Conservation (phyloP, 164 flowering plant species). For the Nymphaea thermarum region DNA sequence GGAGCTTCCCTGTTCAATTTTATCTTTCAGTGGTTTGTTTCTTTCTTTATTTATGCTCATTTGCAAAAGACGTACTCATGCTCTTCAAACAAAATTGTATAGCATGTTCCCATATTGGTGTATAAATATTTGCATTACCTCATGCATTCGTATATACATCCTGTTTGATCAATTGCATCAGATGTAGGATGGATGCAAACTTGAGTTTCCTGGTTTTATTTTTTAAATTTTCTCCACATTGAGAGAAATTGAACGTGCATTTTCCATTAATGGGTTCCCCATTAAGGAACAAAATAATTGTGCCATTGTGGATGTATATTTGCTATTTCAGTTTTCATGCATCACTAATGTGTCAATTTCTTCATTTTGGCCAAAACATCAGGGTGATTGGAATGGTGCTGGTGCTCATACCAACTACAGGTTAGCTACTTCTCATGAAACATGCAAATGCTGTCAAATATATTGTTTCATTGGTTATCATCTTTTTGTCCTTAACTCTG, state of each 20-base stretch:
- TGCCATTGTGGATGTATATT: background rate
- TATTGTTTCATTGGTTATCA: background rate
- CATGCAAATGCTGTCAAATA: background rate
- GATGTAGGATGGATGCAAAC: background rate
- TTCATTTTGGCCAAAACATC: background rate
- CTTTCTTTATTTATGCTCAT: background rate
- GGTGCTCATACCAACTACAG: constrained; percentile 39
- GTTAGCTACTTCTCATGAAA: background rate
- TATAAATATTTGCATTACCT: background rate
- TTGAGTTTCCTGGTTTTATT: background rate
- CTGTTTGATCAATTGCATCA: background rate
- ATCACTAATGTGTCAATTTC: background rate
- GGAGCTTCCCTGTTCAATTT: background rate
- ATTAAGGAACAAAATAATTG: too few relatives aligned
- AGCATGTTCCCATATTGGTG: background rate
- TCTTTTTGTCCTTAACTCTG: background rate
- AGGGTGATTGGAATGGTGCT: constrained; percentile 41
- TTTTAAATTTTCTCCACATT: background rate
- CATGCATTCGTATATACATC: background rate
- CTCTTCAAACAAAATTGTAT: too few relatives aligned
- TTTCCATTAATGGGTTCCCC: too few relatives aligned
- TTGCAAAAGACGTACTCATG: too few relatives aligned
- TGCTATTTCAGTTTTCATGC: background rate
- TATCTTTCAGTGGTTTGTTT: background rate
- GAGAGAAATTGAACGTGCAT: background rate